Evolutionary conservation across 2,329 filamentous ascomycete species (phyloP), one percentile per base, ranked within the genome.

Genomic region (Arthrobotrys entomopaga): DNA sequence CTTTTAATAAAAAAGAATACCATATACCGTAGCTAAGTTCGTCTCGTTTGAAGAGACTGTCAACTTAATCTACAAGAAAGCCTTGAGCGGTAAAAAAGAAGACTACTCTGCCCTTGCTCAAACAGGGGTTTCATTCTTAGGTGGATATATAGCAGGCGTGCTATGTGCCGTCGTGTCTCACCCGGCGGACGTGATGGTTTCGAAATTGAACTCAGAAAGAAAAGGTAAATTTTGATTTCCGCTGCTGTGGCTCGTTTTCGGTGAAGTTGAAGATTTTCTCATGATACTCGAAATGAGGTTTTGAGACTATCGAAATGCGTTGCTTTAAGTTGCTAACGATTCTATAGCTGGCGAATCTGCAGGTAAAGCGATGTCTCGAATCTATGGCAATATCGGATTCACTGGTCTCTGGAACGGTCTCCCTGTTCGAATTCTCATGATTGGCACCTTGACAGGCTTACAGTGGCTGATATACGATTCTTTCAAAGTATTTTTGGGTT

Each of bases 391-490:
- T 42, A 95, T 96, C 79, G 93, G 93, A 34, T 96, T 97, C 82
- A 79, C 78, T 15, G 93, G 93, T n/a, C 86, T 97, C 26, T 97
- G 93, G 93, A 96, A 96, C 80, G 93, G 93, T 7, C 83, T 97
- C 50, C 90, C 91, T 0, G 90, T 96, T 57, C 83, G 88, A 79
- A 97, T 97, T 79, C 88, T 96, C 79, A 97, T 97, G 93, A 92
- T 96, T 77, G 91, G 90, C 78, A 90, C 88, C 26, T 81, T 90
- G 77, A 96, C 91, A 19, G 92, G 91, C 71, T 83, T 96, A 75
- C 93, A 97, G 84, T 97, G 92, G 92, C 92, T 96, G 89, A 95
- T 93, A 81, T 95, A 93, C 83, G 91, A 94, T 79, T 92, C 90
- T 78, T 93, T 93, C 86, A 94, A 95, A 87, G 91, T 95, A 80